Evolutionary conservation across 306 rosid species (phyloP), one percentile per base, ranked within the genome.

Genomic region (Lathyrus aphaca): DNA sequence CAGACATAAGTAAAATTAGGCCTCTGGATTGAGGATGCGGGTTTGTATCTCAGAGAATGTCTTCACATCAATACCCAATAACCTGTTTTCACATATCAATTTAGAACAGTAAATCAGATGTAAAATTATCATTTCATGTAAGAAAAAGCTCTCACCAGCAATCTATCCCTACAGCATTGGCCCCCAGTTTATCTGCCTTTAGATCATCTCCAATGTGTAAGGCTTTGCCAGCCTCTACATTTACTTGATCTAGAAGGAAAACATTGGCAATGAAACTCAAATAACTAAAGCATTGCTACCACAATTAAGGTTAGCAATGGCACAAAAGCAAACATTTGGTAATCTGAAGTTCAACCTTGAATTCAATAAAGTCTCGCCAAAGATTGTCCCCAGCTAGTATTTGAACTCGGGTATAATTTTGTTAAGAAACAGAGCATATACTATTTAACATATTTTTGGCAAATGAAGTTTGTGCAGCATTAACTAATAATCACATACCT

Each of bases 1-100:
- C 7, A 8, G 8, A 29, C 70, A 43, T 16, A 54, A 56, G 30
- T 35, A n/a, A 25, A 37, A 43, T 64, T 73, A 77, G 15, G 58
- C 64, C 56, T 63, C 61, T 16, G 81, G 45, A 74, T 74, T 53
- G 71, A 94, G 89, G 58, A 85, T 74, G 67, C 84, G 79, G 14
- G 16, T 83, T 77, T 37, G 81, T 71, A 91, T 68, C 53, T 94
- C 95, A 1, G 75, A 75, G 78, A 94, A 90, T 32, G 96, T 71
- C 84, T 81, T 90, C 71, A 94, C 87, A 60, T 94, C 96, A 35
- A 57, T 55, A n/a, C 97, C 97, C 97, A 89, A 94, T 75, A 94
- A 78, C 95, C 98, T 94, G 90, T 56, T 68, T 76, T 5, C 14
- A 48, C 73, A 81, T 58, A 72, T 39, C 17, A 81, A 37, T 23